phyloP scores from a whole-genome alignment of 345 rosid genomes.

The Theobroma cacao region DNA sequence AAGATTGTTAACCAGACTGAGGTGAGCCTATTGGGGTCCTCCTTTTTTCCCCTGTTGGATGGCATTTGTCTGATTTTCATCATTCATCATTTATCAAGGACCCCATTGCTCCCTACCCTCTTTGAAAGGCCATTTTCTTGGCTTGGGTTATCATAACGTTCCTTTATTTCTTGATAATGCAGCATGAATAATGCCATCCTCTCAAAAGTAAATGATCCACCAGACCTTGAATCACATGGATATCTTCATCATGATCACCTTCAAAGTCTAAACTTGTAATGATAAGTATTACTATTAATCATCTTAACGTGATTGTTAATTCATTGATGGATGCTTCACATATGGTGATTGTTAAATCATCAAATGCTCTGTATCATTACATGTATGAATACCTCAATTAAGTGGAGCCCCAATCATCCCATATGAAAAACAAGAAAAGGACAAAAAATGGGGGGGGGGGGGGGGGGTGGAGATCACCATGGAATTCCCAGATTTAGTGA shows the following conservation, averaged over 20 bases:
- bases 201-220: not conserved
- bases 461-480: not conserved
- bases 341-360: not conserved
- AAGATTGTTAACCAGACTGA: not conserved
- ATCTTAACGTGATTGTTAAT: not conserved
- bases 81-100: not conserved
- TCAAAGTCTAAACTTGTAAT: not conserved
- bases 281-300: not conserved
- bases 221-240: not conserved
- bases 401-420: not conserved
- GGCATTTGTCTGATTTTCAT: not conserved
- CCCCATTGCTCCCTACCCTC: not conserved
- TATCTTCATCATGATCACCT: not conserved
- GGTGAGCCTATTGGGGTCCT: not conserved
- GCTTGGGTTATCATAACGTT: not conserved
- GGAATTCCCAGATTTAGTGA: not conserved
- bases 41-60: not conserved
- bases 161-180: not conserved
- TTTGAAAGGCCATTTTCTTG: constrained; percentile 1
- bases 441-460: not conserved
- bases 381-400: not conserved
- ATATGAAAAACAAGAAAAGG: not conserved
- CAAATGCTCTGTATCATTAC: not conserved
- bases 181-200: not conserved
- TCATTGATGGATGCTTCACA: not conserved